phyloP scores from a whole-genome alignment of 805 yeast genomes.

The Metschnikowia similis region DNA sequence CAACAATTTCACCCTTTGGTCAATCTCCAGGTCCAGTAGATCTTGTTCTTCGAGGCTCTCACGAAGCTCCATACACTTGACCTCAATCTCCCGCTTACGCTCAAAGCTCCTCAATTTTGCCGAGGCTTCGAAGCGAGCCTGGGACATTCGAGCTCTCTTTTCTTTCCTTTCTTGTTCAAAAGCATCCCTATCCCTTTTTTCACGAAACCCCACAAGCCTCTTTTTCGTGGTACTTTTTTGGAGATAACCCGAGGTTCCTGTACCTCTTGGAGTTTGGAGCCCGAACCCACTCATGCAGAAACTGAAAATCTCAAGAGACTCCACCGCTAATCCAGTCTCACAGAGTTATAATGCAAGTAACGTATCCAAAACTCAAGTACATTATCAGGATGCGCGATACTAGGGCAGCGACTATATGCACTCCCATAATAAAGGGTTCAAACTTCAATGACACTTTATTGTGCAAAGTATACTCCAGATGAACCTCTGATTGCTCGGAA shows the following conservation, averaged over 20 bases:
- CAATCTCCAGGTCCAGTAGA: slow-evolving; percentile 29
- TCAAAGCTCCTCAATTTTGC: slow-evolving; percentile 32
- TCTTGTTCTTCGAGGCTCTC: slow-evolving; percentile 50
- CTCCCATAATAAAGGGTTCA: background rate
- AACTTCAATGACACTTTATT: background rate
- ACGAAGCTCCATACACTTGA: slow-evolving; percentile 46
- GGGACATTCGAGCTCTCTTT: slow-evolving; percentile 10
- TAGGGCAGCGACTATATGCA: background rate
- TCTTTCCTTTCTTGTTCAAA: slow-evolving; percentile 14
- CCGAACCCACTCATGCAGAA: slow-evolving; percentile 44
- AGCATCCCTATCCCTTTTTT: slow-evolving; percentile 18
- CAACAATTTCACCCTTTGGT: background rate
- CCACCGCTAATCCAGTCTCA: too few relatives aligned
- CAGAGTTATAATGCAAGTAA: background rate
- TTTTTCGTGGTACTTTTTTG: slow-evolving; percentile 40
- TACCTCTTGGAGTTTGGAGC: slow-evolving; percentile 51
- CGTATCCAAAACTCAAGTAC: background rate
- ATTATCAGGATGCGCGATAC: background rate
- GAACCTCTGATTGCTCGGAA: too few relatives aligned
- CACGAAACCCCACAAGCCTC: slow-evolving; percentile 27
- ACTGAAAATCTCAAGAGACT: background rate
- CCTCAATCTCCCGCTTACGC: slow-evolving; percentile 35
- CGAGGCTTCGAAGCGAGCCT: slow-evolving; percentile 13
- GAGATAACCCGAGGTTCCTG: slow-evolving; percentile 61
- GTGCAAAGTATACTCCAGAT: too few relatives aligned